Conservation (phyloP, 805 yeast genomes). For the Hanseniaspora taiwanica region DNA sequence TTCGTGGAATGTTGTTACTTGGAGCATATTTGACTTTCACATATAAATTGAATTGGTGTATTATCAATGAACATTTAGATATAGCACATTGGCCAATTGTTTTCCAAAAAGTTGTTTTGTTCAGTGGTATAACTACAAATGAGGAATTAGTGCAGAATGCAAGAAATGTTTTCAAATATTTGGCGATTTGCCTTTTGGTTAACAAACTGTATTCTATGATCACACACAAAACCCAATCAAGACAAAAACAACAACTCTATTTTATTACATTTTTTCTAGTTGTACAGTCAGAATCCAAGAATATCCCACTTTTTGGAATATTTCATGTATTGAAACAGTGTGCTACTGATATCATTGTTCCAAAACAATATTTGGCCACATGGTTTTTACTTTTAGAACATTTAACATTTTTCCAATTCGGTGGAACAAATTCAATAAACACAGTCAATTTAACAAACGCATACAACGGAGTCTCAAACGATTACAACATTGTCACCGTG, state of each 20-base stretch:
- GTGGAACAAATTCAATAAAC: constrained; percentile 85
- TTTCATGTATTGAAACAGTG: constrained; percentile 19
- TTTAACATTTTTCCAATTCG: constrained; percentile 71
- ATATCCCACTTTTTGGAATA: constrained; percentile 35
- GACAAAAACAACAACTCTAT: neutral
- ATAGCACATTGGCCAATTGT: too few relatives aligned
- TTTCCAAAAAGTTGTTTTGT: neutral
- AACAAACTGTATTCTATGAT: neutral
- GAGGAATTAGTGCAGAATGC: constrained; percentile 1
- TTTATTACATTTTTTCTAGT: constrained; percentile 29
- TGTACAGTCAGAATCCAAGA: constrained; percentile 36
- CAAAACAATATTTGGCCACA: constrained; percentile 20
- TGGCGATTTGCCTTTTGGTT: neutral
- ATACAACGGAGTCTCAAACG: constrained; percentile 64
- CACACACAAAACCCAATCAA: neutral
- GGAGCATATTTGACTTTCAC: neutral
- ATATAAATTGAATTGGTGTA: neutral
- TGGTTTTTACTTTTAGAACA: constrained; percentile 40
- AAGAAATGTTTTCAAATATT: neutral
- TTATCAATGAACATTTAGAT: neutral
- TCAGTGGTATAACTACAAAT: neutral
- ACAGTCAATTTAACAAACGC: constrained; percentile 85
- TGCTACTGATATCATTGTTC: constrained; percentile 3
- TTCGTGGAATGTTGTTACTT: neutral
- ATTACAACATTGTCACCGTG: constrained; percentile 56